Base-by-base conservation (phyloP, 208 protist species). In the Acanthamoeba royreba region DNA sequence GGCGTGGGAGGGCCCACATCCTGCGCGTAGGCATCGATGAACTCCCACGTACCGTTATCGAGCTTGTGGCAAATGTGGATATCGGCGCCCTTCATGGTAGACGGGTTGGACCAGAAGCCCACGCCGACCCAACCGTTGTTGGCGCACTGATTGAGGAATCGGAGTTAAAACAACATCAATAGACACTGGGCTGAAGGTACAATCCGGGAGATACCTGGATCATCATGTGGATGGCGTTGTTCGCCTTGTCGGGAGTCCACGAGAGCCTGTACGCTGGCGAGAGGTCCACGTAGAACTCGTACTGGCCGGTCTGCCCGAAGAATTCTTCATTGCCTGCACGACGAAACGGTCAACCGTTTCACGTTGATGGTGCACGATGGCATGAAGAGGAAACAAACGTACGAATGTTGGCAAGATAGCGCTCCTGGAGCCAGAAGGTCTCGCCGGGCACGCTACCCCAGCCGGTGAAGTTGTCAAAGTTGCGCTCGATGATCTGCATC, bases 1-100 rank as follows among this genome's bases (percentile, higher is more conserved):
- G 28, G 19, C 55, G 83, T 90, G 7, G 83, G 83, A 11, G 49
- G 49, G 22, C 83, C 83, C 38, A 90, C 83, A 52, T 90, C 83
- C 40, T 69, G 83, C 33, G 83, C 83, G 83, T 90, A 90, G 2
- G 83, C 83, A 42, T 90, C 83, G 83, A 90, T 47, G 83, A 90
- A 90, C 52, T 90, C 83, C 83, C 83, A 90, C 83, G 49, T 90
- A 4, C 33, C 53, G 83, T 90, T 69, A 28, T 4, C 49, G 49
- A 31, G 47, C 49, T 52, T 31, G 0, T 52, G 47, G 49, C 83
- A 90, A 25, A 90, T 69, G 83, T 47, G 35, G 83, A 90, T 90
- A 42, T 90, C 83, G 47, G 83, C 83, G 55, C 66, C 66, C 83
- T 90, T 90, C 72, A 83, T 83, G 8, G 72, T 83, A 1, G 43